Evolutionary conservation across 2,329 filamentous ascomycete genomes (phyloP).

Genomic region (Karstenula rhodostoma): DNA sequence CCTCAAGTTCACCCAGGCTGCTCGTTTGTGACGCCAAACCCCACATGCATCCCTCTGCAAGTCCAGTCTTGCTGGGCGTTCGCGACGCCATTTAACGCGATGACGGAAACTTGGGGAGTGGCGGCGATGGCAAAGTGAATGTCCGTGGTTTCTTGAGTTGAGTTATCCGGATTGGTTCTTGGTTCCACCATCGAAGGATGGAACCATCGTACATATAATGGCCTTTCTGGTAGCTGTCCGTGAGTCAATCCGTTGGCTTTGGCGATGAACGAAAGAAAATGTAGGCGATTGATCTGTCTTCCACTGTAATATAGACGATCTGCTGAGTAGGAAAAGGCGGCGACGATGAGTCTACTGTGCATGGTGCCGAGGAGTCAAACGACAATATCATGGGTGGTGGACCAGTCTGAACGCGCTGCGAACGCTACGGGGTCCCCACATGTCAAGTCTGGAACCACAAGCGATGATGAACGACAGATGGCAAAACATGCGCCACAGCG

Average conservation of each 20-base stretch:
- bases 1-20: too few relatives aligned
- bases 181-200: neutral
- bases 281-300: neutral
- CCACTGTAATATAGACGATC: neutral
- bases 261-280: neutral
- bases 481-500: slow-evolving; percentile 21
- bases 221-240: too few relatives aligned
- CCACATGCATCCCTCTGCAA: too few relatives aligned
- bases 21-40: too few relatives aligned
- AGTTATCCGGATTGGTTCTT: too few relatives aligned
- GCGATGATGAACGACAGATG: neutral
- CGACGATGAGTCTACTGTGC: neutral
- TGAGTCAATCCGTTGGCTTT: too few relatives aligned
- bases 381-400: neutral
- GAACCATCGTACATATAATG: neutral
- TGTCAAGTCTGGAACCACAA: neutral
- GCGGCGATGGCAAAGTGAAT: neutral
- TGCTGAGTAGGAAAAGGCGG: neutral
- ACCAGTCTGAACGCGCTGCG: neutral
- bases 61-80: too few relatives aligned
- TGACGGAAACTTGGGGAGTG: too few relatives aligned
- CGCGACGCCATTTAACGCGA: too few relatives aligned
- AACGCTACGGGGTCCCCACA: neutral
- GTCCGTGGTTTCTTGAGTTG: neutral
- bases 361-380: neutral